Evolutionary conservation across 2,329 filamentous ascomycete genomes (phyloP).

Genomic region (Aplosporella prunicola): DNA sequence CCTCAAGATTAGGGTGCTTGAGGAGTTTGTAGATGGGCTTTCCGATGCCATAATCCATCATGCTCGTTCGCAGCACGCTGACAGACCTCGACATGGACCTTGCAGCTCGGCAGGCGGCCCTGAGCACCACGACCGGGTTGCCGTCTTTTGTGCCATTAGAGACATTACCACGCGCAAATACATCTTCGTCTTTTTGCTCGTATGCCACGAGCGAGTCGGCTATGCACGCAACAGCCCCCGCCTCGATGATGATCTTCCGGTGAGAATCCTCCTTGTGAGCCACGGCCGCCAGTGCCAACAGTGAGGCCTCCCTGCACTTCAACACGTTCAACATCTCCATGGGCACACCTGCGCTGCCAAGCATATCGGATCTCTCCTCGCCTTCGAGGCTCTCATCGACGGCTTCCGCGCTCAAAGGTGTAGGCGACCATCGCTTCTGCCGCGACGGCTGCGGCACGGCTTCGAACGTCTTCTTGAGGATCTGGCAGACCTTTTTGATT

Average conservation of each 20-base stretch:
- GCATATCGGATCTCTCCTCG: slow-evolving; percentile 4
- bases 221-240: slow-evolving; percentile 71
- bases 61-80: slow-evolving; percentile 69
- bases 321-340: slow-evolving; percentile 53
- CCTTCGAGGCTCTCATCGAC: slow-evolving; percentile 4
- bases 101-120: slow-evolving; percentile 76
- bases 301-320: slow-evolving; percentile 62
- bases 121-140: slow-evolving; percentile 68
- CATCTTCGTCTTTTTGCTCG: slow-evolving; percentile 5
- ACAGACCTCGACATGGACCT: slow-evolving; percentile 78
- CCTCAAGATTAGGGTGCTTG: slow-evolving; percentile 62
- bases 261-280: slow-evolving; percentile 75
- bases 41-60: slow-evolving; percentile 78
- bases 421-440: slow-evolving; percentile 47
- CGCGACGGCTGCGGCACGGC: slow-evolving; percentile 37
- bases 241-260: slow-evolving; percentile 70
- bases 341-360: slow-evolving; percentile 16
- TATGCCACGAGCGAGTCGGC: slow-evolving; percentile 69
- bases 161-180: slow-evolving; percentile 16
- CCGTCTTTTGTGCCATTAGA: slow-evolving; percentile 47
- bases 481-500: slow-evolving; percentile 51
- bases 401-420: slow-evolving; percentile 15
- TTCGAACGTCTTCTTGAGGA: slow-evolving; percentile 59
- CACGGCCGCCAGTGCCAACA: slow-evolving; percentile 75
- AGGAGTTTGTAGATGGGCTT: slow-evolving; percentile 68